These are phyloP conservation scores for Ciborinia camelliae DNA, from an alignment of 2,329 filamentous ascomycete genomes.

Conservation along the genomic window DNA sequence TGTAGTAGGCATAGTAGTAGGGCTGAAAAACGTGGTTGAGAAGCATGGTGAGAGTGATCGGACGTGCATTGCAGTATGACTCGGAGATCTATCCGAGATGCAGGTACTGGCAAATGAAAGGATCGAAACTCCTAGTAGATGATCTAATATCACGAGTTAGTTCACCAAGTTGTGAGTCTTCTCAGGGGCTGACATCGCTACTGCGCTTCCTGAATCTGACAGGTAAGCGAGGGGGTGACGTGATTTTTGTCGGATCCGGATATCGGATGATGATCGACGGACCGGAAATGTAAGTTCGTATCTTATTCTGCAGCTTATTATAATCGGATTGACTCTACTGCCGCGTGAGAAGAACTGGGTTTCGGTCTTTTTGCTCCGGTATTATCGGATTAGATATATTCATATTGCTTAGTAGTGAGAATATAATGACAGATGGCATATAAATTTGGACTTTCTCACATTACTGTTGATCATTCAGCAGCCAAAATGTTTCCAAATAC, in stretches of 20 bases:
- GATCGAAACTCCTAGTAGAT: background rate
- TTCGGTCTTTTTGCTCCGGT: constrained; percentile 1
- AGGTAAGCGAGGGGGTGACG: constrained; percentile 7
- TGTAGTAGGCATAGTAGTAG: background rate
- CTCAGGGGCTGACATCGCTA: background rate
- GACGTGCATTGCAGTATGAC: constrained; percentile 1
- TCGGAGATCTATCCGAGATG: background rate
- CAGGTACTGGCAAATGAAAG: background rate
- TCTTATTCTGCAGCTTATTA: constrained; percentile 6
- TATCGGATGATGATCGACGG: background rate
- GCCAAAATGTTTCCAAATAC: constrained; percentile 10
- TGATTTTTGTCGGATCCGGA: constrained; percentile 8
- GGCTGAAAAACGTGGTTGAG: constrained; percentile 13
- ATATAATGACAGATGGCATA: constrained; percentile 1
- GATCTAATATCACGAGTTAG: background rate
- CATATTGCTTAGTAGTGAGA: background rate
- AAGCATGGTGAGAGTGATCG: constrained; percentile 4
- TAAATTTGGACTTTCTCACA: constrained; percentile 7
- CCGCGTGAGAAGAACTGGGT: background rate
- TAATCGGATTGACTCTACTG: background rate
- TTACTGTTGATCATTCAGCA: constrained; percentile 3
- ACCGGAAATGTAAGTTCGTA: background rate
- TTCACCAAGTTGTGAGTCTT: background rate
- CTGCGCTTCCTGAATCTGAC: constrained; percentile 8
- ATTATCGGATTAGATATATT: background rate